Evolutionary conservation across 208 protist genomes (phyloP), one percentile per base, ranked within the genome.

Genomic region (Acanthamoeba lenticulata): DNA sequence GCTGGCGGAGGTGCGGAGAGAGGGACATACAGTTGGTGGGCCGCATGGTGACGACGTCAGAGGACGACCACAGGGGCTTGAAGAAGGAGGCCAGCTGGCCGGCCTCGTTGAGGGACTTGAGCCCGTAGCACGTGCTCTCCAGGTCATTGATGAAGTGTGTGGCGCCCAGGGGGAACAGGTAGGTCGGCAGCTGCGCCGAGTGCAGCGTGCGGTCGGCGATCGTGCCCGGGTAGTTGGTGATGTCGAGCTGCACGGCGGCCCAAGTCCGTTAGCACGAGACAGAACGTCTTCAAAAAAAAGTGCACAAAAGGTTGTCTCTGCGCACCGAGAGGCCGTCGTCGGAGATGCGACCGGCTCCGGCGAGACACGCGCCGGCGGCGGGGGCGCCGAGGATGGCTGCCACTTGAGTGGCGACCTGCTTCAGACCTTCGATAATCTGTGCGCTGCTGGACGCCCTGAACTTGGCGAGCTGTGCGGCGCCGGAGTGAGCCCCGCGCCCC

Each of bases 141-240:
- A 88, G 47, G 21, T 88, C 79, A 34, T 88, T 88, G 79, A 88
- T 88, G 47, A 88, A 88, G 79, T 88, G 79, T 19, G 79, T 88
- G 29, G 2, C 36, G n/a, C 6, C 47, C 15, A 24, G 19, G 29
- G 79, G 79, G 45, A 88, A 88, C 27, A 88, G 79, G 9, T 44
- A 88, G n/a, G 45, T 7, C 29, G 79, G 79, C 13, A 88, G 79
- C 79, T 88, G 45, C 15, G 42, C 7, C 79, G 45, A 34, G 45
- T 34, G 6, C 27, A 88, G 79, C n/a, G 45, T 88, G 79, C 79
- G 79, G 44, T 88, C 45, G 27, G 38, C 47, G 44, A 44, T 15
- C 24, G 42, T 60, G 24, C 79, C 79, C n/a, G 42, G 79, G 44
- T 62, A 88, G 45, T 88, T 88, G 4, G 79, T 88, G 45, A 88